Evolutionary conservation across 2,329 filamentous ascomycete genomes (phyloP).

Genomic region (Dothistroma septosporum): DNA sequence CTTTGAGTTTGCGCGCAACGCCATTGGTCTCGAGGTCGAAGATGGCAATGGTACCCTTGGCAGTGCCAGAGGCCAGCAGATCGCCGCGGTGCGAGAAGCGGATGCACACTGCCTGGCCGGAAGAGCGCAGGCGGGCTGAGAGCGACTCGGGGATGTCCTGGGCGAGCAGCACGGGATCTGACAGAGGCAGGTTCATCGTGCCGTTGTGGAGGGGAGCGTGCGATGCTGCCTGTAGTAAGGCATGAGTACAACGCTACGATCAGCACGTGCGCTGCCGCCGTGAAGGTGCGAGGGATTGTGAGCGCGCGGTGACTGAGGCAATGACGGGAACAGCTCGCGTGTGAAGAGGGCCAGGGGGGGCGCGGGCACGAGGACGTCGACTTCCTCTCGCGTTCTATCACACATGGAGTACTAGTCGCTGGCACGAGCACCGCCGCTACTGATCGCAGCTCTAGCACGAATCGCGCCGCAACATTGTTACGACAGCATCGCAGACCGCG

Average conservation of each 20-base stretch:
- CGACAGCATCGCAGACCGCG: background rate
- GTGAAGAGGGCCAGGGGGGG: background rate
- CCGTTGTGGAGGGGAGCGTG: background rate
- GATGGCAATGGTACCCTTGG: conserved; percentile 88
- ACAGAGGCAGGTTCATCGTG: conserved; percentile 65
- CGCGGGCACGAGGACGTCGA: background rate
- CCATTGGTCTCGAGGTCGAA: conserved; percentile 98
- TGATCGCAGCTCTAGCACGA: background rate
- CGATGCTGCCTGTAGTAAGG: conserved; percentile 12
- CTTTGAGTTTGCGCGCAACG: conserved; percentile 86
- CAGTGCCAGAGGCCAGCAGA: conserved; percentile 84
- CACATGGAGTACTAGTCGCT: too few relatives aligned
- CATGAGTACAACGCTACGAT: conserved; percentile 1
- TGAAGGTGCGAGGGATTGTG: background rate
- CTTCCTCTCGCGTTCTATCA: background rate
- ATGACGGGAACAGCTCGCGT: background rate
- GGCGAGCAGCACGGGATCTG: conserved; percentile 67
- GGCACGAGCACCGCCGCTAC: too few relatives aligned
- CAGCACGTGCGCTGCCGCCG: background rate
- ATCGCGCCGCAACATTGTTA: background rate
- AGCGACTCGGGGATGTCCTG: conserved; percentile 88
- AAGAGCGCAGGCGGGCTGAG: conserved; percentile 74
- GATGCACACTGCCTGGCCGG: conserved; percentile 60
- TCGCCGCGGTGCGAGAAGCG: conserved; percentile 95
- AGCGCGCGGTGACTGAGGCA: background rate